Percentiles rank a stretch among this genome's conserved stretches.
Conservation (phyloP, 1,139 yeast genomes). For the Zygosaccharomyces sapae region DNA sequence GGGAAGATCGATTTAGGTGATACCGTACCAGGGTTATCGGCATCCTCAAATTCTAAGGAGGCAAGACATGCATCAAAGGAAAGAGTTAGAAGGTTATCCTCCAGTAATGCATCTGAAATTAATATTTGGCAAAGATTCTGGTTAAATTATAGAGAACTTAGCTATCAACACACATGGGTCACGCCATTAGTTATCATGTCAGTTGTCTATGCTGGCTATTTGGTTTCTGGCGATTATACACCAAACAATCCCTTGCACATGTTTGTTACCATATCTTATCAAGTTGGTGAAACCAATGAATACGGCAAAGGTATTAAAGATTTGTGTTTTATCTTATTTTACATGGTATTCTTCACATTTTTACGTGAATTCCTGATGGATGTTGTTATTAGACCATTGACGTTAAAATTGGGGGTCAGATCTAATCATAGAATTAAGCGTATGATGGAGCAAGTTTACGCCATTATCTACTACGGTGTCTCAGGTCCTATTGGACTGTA, state of each 20-base stretch:
- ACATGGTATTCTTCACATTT: constrained; percentile 85
- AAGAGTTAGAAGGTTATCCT: constrained; percentile 22
- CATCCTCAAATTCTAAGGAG: constrained; percentile 26
- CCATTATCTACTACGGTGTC: constrained; percentile 72
- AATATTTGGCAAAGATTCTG: constrained; percentile 42
- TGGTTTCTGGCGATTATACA: constrained; percentile 51
- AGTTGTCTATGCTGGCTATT: constrained; percentile 41
- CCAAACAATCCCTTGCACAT: constrained; percentile 57
- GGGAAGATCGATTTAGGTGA: constrained; percentile 36
- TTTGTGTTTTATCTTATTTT: constrained; percentile 70
- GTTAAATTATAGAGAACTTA: constrained; percentile 55
- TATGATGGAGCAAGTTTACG: constrained; percentile 90
- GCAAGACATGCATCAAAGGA: constrained; percentile 24
- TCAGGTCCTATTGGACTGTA: constrained; percentile 85
- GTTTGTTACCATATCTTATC: constrained; percentile 68
- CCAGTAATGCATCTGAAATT: constrained; percentile 12
- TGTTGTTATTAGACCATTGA: constrained; percentile 67
- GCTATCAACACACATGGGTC: constrained; percentile 76
- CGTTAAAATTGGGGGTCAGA: constrained; percentile 49
- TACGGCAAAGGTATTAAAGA: constrained; percentile 90
- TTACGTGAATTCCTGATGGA: constrained; percentile 90
- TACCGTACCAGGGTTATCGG: constrained; percentile 31
- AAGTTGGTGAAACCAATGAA: constrained; percentile 40
- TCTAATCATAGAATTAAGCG: constrained; percentile 63
- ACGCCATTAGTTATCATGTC: constrained; percentile 54